A percentile compares a stretch with the other conserved stretches of the same genome.
Conservation (phyloP, 257 asterid genomes). For the Cynanchum wilfordii region DNA sequence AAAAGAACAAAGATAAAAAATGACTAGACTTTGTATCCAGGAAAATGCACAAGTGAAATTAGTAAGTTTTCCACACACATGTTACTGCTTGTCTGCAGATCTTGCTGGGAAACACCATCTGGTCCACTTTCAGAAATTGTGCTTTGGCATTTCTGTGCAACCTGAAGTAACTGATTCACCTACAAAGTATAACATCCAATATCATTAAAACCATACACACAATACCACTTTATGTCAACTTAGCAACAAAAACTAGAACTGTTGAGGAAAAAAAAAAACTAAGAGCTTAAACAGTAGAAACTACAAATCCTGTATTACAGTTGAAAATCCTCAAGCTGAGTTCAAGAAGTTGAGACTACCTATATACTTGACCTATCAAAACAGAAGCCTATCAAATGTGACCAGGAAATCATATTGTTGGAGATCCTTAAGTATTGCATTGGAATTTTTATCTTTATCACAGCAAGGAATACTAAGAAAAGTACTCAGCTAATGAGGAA, state of each 20-base stretch:
- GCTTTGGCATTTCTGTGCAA: slow-evolving; percentile 94
- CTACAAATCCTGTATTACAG: background rate
- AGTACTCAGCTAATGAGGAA: background rate
- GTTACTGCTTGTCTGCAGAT: slow-evolving; percentile 80
- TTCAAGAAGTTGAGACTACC: background rate
- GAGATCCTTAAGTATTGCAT: background rate
- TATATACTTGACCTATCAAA: background rate
- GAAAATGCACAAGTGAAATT: background rate
- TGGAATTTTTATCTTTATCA: background rate
- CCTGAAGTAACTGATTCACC: slow-evolving; percentile 92
- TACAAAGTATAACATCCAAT: slow-evolving; percentile 24
- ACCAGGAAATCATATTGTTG: background rate
- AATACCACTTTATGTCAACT: background rate
- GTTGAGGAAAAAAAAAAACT: background rate
- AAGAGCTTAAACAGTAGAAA: background rate
- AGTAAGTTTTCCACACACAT: slow-evolving; percentile 45
- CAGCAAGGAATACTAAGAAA: background rate
- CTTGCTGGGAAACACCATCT: slow-evolving; percentile 78
- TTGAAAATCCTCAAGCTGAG: background rate
- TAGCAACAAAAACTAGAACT: background rate
- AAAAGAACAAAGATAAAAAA: background rate
- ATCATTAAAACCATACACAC: background rate
- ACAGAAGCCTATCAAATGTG: background rate
- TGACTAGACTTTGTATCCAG: background rate
- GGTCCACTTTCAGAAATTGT: slow-evolving; percentile 84